Evolutionary conservation across 2,329 filamentous ascomycete genomes (phyloP).

Genomic region (Ilyonectria sp.): DNA sequence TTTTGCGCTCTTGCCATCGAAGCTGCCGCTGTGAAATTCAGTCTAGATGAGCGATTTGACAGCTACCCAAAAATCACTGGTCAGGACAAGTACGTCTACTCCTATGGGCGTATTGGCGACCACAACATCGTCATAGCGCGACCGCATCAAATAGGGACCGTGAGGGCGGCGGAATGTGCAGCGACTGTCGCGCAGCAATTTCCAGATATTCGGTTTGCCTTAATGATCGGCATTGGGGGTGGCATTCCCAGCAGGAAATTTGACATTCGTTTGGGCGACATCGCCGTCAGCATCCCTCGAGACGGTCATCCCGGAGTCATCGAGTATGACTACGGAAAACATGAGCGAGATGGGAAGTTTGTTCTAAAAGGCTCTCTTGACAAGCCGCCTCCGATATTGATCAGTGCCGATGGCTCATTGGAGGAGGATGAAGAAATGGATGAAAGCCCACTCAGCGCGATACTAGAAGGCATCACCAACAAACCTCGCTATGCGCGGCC

Average conservation of each 20-base stretch:
- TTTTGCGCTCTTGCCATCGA: background rate
- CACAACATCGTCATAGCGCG: slow-evolving; percentile 1
- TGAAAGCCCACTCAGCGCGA: background rate
- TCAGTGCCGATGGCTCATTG: background rate
- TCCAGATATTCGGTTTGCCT: background rate
- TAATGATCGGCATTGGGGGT: slow-evolving; percentile 7
- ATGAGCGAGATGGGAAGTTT: background rate
- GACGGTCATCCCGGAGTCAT: background rate
- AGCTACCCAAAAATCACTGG: no score
- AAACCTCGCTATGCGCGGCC: background rate
- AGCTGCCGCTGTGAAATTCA: background rate
- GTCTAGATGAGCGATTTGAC: background rate
- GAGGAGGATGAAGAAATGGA: slow-evolving; percentile 5
- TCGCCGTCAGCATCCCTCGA: slow-evolving; percentile 3
- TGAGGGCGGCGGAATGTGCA: background rate
- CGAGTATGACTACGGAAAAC: slow-evolving; percentile 8
- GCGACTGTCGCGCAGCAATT: slow-evolving; percentile 6
- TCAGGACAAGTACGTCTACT: background rate
- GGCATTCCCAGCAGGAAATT: background rate
- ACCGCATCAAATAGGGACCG: slow-evolving; percentile 1
- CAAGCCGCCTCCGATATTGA: background rate
- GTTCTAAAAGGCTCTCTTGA: background rate
- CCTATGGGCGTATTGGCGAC: background rate
- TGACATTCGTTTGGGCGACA: slow-evolving; percentile 6
- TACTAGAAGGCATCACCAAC: background rate